Conservation (phyloP, 331 rosid species). For the Rhamnella rubrinervis region DNA sequence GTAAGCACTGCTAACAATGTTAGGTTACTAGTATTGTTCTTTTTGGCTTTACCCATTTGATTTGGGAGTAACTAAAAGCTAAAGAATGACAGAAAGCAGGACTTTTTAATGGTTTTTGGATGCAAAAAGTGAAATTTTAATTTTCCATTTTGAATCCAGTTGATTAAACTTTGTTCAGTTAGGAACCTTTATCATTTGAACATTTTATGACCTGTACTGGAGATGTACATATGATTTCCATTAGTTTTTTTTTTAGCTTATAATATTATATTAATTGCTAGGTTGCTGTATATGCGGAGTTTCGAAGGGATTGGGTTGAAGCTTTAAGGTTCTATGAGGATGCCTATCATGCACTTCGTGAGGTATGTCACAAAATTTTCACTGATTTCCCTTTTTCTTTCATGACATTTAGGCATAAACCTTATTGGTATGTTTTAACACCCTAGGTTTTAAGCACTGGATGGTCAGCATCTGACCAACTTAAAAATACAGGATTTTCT, state of each 20-base stretch:
- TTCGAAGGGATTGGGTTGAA: conserved; percentile 88
- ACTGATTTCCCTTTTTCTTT: conserved; percentile 12
- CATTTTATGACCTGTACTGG: not conserved
- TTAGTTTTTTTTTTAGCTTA: not conserved
- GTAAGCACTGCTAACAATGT: not conserved
- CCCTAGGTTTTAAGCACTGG: not conserved
- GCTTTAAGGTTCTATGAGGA: conserved; percentile 89
- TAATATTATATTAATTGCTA: conserved; percentile 45
- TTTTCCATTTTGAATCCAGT: not conserved
- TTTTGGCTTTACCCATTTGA: not conserved
- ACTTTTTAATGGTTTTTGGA: not conserved
- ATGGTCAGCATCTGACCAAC: too few species aligned
- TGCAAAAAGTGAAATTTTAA: not conserved
- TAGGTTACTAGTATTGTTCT: not conserved
- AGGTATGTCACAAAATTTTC: conserved; percentile 48
- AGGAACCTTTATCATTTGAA: not conserved
- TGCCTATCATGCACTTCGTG: conserved; percentile 81
- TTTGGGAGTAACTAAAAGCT: not conserved
- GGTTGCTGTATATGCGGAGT: conserved; percentile 98
- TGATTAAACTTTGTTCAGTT: not conserved
- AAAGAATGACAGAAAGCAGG: not conserved
- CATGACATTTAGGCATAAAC: conserved; percentile 6
- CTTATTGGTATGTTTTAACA: conserved; percentile 13
- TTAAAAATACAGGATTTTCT: too few species aligned
- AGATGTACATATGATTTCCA: not conserved